Evolutionary conservation across 345 rosid species (phyloP), one percentile per base, ranked within the genome.

Genomic region (Carallia brachiata): DNA sequence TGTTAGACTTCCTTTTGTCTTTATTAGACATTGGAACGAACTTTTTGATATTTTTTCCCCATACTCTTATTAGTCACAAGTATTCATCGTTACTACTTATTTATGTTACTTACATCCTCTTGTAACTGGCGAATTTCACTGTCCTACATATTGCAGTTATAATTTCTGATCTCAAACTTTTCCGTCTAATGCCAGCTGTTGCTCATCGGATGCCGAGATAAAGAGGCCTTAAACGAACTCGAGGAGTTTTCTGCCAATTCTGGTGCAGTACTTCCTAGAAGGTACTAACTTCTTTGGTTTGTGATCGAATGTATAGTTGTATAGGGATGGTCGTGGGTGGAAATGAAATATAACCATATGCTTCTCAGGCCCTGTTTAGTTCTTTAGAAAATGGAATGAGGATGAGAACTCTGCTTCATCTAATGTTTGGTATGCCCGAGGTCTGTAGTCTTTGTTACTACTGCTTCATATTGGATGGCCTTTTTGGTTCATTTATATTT

Each of bases 181-280:
- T 62, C n/a, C 5, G 15, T 68, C 7, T 44, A 52, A 64, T 55
- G 52, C 56, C 81, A 94, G 98, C 81, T 91, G 75, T 74, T 94
- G 77, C 81, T 91, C 75, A 72, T 87, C 70, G 92, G 93, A 63
- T 87, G 93, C 64, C 80, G 81, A 73, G 80, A 83, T 55, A 81
- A 80, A 44, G 90, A 83, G 80, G 95, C 96, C 0, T 69, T 90
- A 74, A 69, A 73, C 36, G 85, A 80, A 72, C 82, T 91, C 4
- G 86, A 90, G 55, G 81, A 80, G 57, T 78, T 85, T 57, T 84
- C 92, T 75, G 69, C 40, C 57, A 76, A 62, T 73, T 77, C 86
- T 54, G 73, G 70, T 36, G 73, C 82, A 39, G 57, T 80, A 44
- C 81, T 89, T 81, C 82, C 91, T 73, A 62, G 70, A 63, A 91